Evolutionary conservation across 345 rosid genomes (phyloP).

Genomic region (Lumnitzera racemosa): DNA sequence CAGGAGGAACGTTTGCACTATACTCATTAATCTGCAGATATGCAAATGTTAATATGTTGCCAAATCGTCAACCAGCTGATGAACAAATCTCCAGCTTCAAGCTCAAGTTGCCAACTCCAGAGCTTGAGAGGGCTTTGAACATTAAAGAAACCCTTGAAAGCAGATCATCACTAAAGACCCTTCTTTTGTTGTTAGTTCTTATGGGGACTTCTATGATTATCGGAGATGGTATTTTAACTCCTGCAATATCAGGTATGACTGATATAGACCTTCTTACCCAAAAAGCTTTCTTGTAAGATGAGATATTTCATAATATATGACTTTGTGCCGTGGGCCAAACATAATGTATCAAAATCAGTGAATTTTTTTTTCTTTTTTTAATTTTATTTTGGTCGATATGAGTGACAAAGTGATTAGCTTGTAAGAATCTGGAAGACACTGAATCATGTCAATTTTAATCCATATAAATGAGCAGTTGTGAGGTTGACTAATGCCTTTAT

Average conservation of each 20-base stretch:
- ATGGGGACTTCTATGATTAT: conserved; percentile 98
- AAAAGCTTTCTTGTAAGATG: too few relatives aligned
- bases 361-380: neutral
- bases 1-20: conserved; percentile 97
- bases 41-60: conserved; percentile 80
- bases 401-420: too few relatives aligned
- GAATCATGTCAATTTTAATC: too few relatives aligned
- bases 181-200: conserved; percentile 69
- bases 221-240: conserved; percentile 95
- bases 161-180: conserved; percentile 62
- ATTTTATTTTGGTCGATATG: neutral
- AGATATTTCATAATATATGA: too few relatives aligned
- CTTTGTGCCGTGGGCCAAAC: too few relatives aligned
- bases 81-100: conserved; percentile 81
- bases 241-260: conserved; percentile 80
- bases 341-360: too few relatives aligned
- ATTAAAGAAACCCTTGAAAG: conserved; percentile 79
- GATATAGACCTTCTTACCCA: too few relatives aligned
- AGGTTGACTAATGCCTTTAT: too few relatives aligned
- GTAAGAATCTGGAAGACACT: too few relatives aligned
- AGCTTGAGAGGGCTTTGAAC: conserved; percentile 71
- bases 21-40: conserved; percentile 85
- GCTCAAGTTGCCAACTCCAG: conserved; percentile 93
- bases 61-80: conserved; percentile 94
- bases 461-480: too few relatives aligned